A percentile compares a stretch with the other conserved stretches of the same genome.
Evolutionary conservation across 202 grass and related monocot species (phyloP).

Genomic region (Setaria italica): DNA sequence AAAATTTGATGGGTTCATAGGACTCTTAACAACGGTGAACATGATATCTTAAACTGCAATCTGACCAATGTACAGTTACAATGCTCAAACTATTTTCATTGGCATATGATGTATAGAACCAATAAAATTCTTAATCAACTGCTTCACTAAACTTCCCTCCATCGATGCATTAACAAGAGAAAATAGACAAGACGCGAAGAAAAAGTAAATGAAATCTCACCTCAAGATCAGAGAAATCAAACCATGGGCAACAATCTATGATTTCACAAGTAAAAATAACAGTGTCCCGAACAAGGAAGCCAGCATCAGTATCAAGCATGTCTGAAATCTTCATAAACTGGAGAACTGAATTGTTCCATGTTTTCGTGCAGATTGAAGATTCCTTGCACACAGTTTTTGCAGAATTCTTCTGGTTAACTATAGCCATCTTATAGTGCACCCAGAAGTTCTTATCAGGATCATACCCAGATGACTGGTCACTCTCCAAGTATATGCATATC

Average conservation of each 20-base stretch:
- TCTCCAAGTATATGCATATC: constrained; percentile 99
- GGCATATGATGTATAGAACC: background rate
- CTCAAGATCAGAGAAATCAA: constrained; percentile 99
- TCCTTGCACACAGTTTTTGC: constrained; percentile 92
- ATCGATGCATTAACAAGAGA: constrained; percentile 8
- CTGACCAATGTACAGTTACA: background rate
- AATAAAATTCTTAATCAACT: background rate
- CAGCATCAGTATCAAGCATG: constrained; percentile 82
- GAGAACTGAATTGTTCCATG: constrained; percentile 99
- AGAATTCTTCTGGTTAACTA: constrained; percentile 86
- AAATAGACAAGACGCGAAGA: constrained; percentile 39
- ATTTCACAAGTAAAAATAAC: constrained; percentile 93
- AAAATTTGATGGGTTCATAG: background rate
- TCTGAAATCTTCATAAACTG: constrained; percentile 99
- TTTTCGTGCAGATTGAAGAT: constrained; percentile 99
- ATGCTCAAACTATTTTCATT: background rate
- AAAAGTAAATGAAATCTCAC: constrained; percentile 58
- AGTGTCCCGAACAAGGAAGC: constrained; percentile 89
- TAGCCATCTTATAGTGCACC: constrained; percentile 93
- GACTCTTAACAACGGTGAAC: background rate
- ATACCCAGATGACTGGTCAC: constrained; percentile 81
- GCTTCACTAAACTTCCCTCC: constrained; percentile 19
- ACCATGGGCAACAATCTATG: constrained; percentile 98
- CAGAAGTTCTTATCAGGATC: constrained; percentile 98
- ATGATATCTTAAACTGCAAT: constrained; percentile 10